Conservation (phyloP, 768 basidiomycete genomes). For the Collybia nuda region DNA sequence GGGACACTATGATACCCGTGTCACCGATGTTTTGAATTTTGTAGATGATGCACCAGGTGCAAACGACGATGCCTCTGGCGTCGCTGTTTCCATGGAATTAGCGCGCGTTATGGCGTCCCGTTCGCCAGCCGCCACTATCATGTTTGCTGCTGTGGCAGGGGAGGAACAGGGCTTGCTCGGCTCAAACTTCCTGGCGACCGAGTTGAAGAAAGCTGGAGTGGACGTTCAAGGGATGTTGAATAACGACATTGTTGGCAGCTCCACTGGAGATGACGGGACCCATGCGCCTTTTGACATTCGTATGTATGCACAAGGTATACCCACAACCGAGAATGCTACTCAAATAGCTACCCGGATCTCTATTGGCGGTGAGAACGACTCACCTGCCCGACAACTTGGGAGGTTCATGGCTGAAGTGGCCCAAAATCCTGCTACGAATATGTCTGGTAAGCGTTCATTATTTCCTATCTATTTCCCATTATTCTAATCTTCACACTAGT, state of each 20-base stretch:
- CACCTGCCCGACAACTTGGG: constrained; percentile 49
- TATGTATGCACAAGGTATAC: constrained; percentile 53
- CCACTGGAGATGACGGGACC: constrained; percentile 46
- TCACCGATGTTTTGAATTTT: constrained; percentile 37
- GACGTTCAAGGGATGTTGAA: constrained; percentile 59
- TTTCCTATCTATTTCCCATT: not conserved
- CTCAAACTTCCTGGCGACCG: constrained; percentile 44
- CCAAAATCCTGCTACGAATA: constrained; percentile 44
- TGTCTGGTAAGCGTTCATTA: constrained; percentile 39
- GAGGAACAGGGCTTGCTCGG: constrained; percentile 56
- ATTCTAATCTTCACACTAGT: constrained; percentile 26
- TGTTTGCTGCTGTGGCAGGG: constrained; percentile 50
- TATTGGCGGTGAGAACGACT: constrained; percentile 56
- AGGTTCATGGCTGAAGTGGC: constrained; percentile 53
- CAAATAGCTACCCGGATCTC: constrained; percentile 31
- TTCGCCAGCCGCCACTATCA: constrained; percentile 46
- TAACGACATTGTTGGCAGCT: constrained; percentile 57
- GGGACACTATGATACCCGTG: constrained; percentile 55
- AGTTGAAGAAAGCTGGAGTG: constrained; percentile 37
- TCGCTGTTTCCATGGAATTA: constrained; percentile 55
- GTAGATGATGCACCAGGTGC: constrained; percentile 49
- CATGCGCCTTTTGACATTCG: constrained; percentile 47
- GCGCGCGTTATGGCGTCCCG: constrained; percentile 51
- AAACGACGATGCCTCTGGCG: constrained; percentile 54
- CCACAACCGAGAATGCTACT: constrained; percentile 38